Percentiles rank a stretch among this genome's conserved stretches.
Evolutionary conservation across 257 asterid genomes (phyloP).

Genomic region (Primulina huaijiensis): DNA sequence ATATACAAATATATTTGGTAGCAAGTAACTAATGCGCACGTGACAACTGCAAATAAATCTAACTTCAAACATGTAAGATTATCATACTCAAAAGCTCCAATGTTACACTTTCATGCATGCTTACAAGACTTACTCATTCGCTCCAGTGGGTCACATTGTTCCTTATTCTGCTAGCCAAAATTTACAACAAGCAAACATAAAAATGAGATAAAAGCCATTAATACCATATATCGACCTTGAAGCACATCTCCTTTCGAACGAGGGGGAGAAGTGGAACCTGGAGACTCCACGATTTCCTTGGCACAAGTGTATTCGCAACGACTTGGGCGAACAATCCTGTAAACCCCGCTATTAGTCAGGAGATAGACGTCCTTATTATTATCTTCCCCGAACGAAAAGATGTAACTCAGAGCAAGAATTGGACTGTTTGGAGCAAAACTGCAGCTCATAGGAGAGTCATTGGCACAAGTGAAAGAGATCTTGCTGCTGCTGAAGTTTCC

Average conservation of each 20-base stretch:
- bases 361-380: constrained; percentile 58
- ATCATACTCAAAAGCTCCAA: not conserved
- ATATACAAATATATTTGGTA: not conserved
- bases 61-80: not conserved
- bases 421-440: constrained; percentile 49
- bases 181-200: constrained; percentile 32
- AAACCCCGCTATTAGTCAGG: constrained; percentile 75
- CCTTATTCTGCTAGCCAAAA: constrained; percentile 21
- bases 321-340: constrained; percentile 73
- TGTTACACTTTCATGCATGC: not conserved
- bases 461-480: constrained; percentile 57
- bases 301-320: constrained; percentile 71
- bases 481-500: constrained; percentile 53
- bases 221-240: constrained; percentile 20
- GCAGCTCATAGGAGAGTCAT: constrained; percentile 70
- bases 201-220: constrained; percentile 30
- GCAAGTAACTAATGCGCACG: not conserved
- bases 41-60: not conserved
- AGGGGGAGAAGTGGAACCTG: constrained; percentile 42
- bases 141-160: not conserved
- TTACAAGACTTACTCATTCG: not conserved
- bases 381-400: constrained; percentile 85
- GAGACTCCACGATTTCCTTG: constrained; percentile 39
- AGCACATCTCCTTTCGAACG: constrained; percentile 41
- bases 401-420: constrained; percentile 68